Percentiles rank a stretch among this genome's conserved stretches.
phyloP scores from a whole-genome alignment of 768 basidiomycete species.

The Cubamyces sp. region DNA sequence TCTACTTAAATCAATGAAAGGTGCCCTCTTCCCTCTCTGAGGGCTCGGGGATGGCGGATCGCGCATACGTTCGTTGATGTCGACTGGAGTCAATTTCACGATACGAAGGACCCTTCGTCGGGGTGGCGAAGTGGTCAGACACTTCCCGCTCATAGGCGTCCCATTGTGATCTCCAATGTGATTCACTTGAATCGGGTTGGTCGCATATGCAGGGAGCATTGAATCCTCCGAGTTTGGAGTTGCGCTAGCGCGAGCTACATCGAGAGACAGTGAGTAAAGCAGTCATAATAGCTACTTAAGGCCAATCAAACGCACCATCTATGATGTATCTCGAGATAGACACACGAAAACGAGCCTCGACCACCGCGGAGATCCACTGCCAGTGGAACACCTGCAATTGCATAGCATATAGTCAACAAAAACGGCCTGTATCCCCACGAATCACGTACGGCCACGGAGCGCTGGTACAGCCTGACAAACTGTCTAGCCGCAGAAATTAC shows the following conservation, averaged over 20 bases:
- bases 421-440: background rate
- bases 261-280: no score
- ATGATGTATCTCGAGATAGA: conserved; percentile 12
- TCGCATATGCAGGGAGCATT: background rate
- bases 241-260: no score
- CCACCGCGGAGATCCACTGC: conserved; percentile 13
- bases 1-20: background rate
- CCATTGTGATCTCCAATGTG: background rate
- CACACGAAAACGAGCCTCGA: conserved; percentile 13
- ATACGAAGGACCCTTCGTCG: no score
- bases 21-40: background rate
- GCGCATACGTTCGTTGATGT: no score
- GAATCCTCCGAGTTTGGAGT: background rate
- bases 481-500: background rate
- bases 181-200: background rate
- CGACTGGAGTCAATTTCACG: no score
- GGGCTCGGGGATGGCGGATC: background rate
- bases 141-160: no score
- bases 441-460: conserved; percentile 12
- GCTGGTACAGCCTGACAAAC: background rate
- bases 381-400: conserved; percentile 16
- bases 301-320: conserved; percentile 6
- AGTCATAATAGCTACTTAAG: no score
- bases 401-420: background rate
- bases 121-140: no score